Conservation (phyloP, 1,139 yeast genomes). For the Debaryomyces coudertii region DNA sequence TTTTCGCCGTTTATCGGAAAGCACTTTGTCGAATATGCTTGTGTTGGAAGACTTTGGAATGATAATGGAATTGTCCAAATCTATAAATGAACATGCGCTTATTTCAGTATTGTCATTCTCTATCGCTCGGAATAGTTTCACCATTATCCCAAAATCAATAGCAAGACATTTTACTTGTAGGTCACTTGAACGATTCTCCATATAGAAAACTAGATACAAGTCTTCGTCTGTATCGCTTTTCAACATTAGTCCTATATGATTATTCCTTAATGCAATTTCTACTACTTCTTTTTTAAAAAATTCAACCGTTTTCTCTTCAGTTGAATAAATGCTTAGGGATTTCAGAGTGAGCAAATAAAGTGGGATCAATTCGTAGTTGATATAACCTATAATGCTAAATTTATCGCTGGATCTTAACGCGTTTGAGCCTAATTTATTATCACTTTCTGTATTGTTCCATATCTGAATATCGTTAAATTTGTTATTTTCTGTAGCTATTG, state of each 20-base stretch:
- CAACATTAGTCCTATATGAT: conserved; percentile 23
- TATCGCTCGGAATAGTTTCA: conserved; percentile 1
- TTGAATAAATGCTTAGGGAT: conserved; percentile 33
- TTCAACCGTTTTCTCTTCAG: conserved; percentile 21
- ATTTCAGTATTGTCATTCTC: conserved; percentile 2
- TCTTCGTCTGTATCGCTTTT: conserved; percentile 15
- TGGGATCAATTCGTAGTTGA: conserved; percentile 33
- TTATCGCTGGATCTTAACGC: conserved; percentile 1
- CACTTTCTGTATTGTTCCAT: conserved; percentile 22
- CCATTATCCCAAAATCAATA: conserved; percentile 19
- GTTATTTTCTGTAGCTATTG: not conserved
- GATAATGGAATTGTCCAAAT: not conserved
- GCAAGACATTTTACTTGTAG: conserved; percentile 20
- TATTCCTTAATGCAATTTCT: conserved; percentile 13
- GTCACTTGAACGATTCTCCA: conserved; percentile 14
- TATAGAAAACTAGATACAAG: conserved; percentile 25
- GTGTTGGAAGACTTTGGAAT: conserved; percentile 18
- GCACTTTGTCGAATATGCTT: conserved; percentile 40
- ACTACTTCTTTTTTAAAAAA: conserved; percentile 31
- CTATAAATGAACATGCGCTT: not conserved
- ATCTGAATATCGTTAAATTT: conserved; percentile 28
- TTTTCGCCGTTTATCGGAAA: conserved; percentile 29
- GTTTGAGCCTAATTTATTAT: conserved; percentile 9
- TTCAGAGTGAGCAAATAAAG: conserved; percentile 29
- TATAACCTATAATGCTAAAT: conserved; percentile 12